Evolutionary conservation across 306 rosid genomes (phyloP).

Genomic region (Gleditsia sinensis): DNA sequence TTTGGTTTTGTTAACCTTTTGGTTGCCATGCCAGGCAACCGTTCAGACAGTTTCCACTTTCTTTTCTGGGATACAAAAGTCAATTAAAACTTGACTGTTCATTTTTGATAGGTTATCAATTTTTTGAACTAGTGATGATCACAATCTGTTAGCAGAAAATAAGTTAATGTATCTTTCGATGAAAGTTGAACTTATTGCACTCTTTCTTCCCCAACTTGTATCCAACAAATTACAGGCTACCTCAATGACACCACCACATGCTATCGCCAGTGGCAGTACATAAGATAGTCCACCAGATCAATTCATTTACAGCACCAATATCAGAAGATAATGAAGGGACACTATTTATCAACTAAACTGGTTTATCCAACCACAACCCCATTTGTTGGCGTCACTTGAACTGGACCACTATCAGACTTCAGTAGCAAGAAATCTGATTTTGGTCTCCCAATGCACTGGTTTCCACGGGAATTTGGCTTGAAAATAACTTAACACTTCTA

Average conservation of each 20-base stretch:
- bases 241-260: constrained; percentile 42
- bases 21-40: not conserved
- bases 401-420: no score
- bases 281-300: constrained; percentile 49
- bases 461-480: no score
- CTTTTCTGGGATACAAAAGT: no score
- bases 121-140: not conserved
- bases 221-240: constrained; percentile 50
- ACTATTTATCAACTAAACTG: no score
- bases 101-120: not conserved
- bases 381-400: no score
- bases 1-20: not conserved
- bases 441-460: no score
- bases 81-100: not conserved
- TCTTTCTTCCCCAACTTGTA: constrained; percentile 37
- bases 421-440: no score
- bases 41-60: constrained; percentile 16
- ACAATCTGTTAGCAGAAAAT: constrained; percentile 40
- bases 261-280: no score
- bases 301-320: no score
- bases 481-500: no score
- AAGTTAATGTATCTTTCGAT: constrained; percentile 53
- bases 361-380: constrained; percentile 33
- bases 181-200: constrained; percentile 57
- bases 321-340: no score